Base-by-base conservation (phyloP, 1,139 yeast genomes). In the Yamadazyma triangularis region DNA sequence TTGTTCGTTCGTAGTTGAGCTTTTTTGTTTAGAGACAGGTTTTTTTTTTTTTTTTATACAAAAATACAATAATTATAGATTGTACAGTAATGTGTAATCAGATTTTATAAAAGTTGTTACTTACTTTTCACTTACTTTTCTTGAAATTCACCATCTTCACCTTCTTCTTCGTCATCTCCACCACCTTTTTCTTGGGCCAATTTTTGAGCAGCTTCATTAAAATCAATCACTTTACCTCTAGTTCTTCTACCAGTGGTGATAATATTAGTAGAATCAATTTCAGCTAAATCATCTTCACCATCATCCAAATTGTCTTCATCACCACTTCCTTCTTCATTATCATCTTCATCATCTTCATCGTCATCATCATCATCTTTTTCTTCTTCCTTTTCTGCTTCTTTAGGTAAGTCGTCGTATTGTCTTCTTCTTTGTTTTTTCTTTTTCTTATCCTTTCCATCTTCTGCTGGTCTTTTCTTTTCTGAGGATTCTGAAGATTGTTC, bases 161-260 rank as follows among this genome's bases (percentile, higher is more conserved):
- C n/a, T 10, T 64, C 77, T 4, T 64, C 74, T 23, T 62, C 78
- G 10, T 58, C 67, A 23, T 55, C 62, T 8, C 48, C 60, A 5
- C 57, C 66, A n/a, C 55, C 55, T 39, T 74, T 81, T 33, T 63
- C 56, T n/a, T n/a, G n/a, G 33, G 73, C 79, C 50, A 86, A 61
- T 50, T 84, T 74, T 42, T 76, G 84, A 18, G 88, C 86, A n/a
- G 94, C 89, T 58, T 85, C 81, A 39, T 77, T 71, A 57, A 83
- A 89, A 58, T 89, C 96, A 47, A 89, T 82, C 21, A 82, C 83
- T 53, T 81, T 84, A 13, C 96, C 95, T 46, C 96, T 77, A 9
- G 96, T 87, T 65, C 97, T 83, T 58, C 95, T 75, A 10, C 95
- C 95, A 16, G 79, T 66, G 15, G 83, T 70, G 41, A 88, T 85